A percentile compares a stretch with the other conserved stretches of the same genome.
Evolutionary conservation across 192 early-diverging fungal species (phyloP).

Genomic region (Backusella circina): DNA sequence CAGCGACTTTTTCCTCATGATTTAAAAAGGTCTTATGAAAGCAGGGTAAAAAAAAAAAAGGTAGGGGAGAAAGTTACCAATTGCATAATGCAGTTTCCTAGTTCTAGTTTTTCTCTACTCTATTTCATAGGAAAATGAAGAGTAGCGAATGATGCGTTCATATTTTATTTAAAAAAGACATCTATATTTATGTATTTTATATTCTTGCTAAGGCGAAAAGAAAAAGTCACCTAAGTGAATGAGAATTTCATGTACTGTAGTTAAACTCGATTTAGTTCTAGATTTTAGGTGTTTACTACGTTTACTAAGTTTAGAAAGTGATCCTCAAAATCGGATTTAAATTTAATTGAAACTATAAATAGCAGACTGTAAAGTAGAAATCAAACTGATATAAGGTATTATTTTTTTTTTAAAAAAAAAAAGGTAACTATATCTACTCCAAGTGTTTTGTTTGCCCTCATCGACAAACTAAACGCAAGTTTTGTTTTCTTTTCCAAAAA

Average conservation of each 20-base stretch:
- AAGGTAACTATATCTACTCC: neutral
- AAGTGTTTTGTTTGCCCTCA: neutral
- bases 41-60: neutral
- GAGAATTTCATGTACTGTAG: too few relatives aligned
- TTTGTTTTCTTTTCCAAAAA: neutral
- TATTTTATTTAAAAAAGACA: neutral
- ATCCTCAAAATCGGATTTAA: neutral
- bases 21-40: neutral
- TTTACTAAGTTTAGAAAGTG: too few relatives aligned
- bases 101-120: neutral
- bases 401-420: neutral
- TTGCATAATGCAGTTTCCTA: neutral
- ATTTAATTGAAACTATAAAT: neutral
- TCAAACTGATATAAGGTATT: neutral
- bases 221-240: too few relatives aligned
- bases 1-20: too few relatives aligned
- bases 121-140: neutral
- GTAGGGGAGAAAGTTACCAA: too few relatives aligned
- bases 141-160: neutral
- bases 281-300: too few relatives aligned
- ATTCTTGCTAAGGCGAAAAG: too few relatives aligned
- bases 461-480: neutral
- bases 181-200: neutral
- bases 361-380: too few relatives aligned
- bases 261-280: too few relatives aligned